Conservation (phyloP, 371 early-diverging fungal species). For the Smittium culicis region DNA sequence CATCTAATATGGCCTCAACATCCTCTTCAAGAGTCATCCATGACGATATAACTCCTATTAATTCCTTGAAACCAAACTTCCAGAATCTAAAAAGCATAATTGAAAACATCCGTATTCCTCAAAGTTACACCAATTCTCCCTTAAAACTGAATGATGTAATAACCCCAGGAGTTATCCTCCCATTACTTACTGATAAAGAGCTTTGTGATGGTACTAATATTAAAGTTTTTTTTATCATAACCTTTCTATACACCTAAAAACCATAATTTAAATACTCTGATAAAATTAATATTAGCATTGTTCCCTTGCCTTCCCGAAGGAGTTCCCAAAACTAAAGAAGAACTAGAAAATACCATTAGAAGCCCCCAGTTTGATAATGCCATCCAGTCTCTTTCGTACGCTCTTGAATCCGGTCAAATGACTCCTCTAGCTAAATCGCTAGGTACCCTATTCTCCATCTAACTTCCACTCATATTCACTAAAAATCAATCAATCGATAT, state of each 20-base stretch:
- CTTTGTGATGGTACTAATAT: slow-evolving; percentile 29
- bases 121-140: background rate
- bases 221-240: too few species aligned
- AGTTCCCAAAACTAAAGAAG: slow-evolving; percentile 32
- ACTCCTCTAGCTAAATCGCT: slow-evolving; percentile 47
- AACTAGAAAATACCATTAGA: slow-evolving; percentile 42
- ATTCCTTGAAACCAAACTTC: background rate
- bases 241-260: too few species aligned
- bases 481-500: too few species aligned
- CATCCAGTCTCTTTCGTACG: slow-evolving; percentile 42
- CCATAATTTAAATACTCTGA: background rate
- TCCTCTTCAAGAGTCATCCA: background rate
- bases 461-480: too few species aligned
- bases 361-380: slow-evolving; percentile 59
- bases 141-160: slow-evolving; percentile 38
- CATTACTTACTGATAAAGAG: slow-evolving; percentile 41
- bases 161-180: slow-evolving; percentile 35
- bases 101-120: slow-evolving; percentile 19
- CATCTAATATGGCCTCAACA: slow-evolving; percentile 12
- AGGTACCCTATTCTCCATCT: background rate
- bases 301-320: slow-evolving; percentile 50
- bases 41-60: slow-evolving; percentile 20
- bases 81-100: slow-evolving; percentile 23
- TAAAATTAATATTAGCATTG: slow-evolving; percentile 26
- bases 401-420: slow-evolving; percentile 53